Percentiles rank a stretch among this genome's conserved stretches.
Evolutionary conservation across 495 filamentous ascomycete genomes (phyloP).

Genomic region (Polyplosphaeria fusca): DNA sequence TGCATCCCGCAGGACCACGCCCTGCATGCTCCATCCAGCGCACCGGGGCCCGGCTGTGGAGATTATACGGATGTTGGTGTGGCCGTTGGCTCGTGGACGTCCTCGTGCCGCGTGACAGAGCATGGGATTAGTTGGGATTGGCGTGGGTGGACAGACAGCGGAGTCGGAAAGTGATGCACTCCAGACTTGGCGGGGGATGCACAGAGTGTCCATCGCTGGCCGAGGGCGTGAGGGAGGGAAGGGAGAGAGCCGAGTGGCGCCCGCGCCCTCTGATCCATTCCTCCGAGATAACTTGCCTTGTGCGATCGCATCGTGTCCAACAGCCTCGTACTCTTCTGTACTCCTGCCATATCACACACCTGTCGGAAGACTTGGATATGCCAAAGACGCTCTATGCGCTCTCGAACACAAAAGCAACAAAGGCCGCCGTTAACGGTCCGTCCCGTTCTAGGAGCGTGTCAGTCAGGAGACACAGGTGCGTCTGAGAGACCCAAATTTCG

Average conservation of each 20-base stretch:
- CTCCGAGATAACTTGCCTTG: no score
- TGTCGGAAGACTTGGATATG: no score
- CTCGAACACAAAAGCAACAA: background rate
- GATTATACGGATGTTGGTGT: no score
- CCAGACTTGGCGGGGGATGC: slow-evolving; percentile 7
- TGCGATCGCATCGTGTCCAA: no score
- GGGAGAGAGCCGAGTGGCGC: slow-evolving; percentile 15
- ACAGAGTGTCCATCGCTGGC: background rate
- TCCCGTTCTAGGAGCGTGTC: slow-evolving; percentile 1
- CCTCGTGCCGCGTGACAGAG: background rate
- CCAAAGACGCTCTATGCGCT: no score
- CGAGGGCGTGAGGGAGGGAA: background rate
- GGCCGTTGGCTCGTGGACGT: background rate
- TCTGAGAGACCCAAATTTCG: slow-evolving; percentile 15
- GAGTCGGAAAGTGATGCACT: slow-evolving; percentile 5
- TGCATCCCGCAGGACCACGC: no score
- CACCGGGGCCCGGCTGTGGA: no score
- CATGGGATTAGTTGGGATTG: background rate
- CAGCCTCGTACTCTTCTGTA: no score
- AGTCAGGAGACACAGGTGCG: slow-evolving; percentile 11
- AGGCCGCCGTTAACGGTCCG: slow-evolving; percentile 17
- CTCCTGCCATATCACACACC: no score
- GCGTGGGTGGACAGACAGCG: slow-evolving; percentile 4
- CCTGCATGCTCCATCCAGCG: no score
- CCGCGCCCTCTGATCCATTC: no score